Percentiles rank a stretch among this genome's conserved stretches.
Evolutionary conservation across 2,329 filamentous ascomycete genomes (phyloP).

Genomic region (Ceratocystis colombiana): DNA sequence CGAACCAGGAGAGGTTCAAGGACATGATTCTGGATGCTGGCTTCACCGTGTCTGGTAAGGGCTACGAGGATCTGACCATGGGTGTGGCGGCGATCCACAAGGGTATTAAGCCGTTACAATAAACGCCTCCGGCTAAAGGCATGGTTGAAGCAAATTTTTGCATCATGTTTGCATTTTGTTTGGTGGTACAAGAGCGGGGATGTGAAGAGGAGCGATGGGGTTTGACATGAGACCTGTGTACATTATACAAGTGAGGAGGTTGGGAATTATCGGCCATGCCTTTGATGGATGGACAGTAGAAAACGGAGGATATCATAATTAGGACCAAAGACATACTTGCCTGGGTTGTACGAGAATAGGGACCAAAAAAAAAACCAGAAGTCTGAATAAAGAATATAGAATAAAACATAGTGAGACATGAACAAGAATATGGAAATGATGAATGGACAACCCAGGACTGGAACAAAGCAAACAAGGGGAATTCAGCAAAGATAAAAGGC

Average conservation of each 20-base stretch:
- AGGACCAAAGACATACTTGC: not conserved
- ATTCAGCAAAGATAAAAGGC: not conserved
- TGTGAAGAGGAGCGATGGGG: not conserved
- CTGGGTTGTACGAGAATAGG: not conserved
- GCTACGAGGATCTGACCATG: constrained; percentile 82
- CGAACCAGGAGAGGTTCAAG: constrained; percentile 72
- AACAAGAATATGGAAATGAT: not conserved
- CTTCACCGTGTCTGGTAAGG: constrained; percentile 70
- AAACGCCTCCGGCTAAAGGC: not conserved
- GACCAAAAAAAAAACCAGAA: not conserved
- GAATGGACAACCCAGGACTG: not conserved
- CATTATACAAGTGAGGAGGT: not conserved
- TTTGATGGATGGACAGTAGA: not conserved
- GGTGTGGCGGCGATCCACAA: constrained; percentile 95
- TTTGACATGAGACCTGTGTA: not conserved
- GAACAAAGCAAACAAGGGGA: not conserved
- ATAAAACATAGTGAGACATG: constrained; percentile 4
- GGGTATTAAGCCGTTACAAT: constrained; percentile 64
- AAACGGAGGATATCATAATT: not conserved
- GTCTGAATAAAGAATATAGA: not conserved
- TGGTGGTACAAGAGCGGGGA: not conserved
- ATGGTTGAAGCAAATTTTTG: not conserved
- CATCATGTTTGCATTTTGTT: not conserved
- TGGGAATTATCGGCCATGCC: not conserved
- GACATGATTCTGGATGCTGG: constrained; percentile 75